These are phyloP conservation scores for Exserohilum turcica DNA, from an alignment of 2,329 filamentous ascomycete species.

Conservation along the genomic window DNA sequence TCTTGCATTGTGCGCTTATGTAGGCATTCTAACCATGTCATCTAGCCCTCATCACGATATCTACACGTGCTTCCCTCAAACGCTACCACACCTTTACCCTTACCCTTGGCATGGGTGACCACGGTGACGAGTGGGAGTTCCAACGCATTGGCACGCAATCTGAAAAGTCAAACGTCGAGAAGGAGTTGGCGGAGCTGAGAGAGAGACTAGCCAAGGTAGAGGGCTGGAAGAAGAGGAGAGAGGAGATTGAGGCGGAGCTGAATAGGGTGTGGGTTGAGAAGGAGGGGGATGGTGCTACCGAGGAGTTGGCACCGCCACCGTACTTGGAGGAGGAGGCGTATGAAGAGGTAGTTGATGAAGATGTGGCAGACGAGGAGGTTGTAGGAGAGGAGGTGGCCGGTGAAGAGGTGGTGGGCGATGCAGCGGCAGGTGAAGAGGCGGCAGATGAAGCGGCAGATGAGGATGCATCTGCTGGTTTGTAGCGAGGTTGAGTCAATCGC, in stretches of 20 bases:
- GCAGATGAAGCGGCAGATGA: too few species aligned
- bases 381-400: too few species aligned
- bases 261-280: constrained; percentile 63
- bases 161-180: constrained; percentile 92
- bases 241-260: constrained; percentile 84
- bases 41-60: constrained; percentile 89
- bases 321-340: constrained; percentile 36
- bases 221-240: constrained; percentile 76
- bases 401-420: too few species aligned
- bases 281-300: constrained; percentile 31
- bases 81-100: constrained; percentile 95
- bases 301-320: constrained; percentile 46
- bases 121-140: constrained; percentile 88
- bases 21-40: background rate
- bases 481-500: too few species aligned
- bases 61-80: constrained; percentile 90
- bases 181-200: constrained; percentile 82
- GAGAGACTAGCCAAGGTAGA: constrained; percentile 82
- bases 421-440: too few species aligned
- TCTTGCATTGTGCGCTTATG: background rate
- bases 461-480: too few species aligned
- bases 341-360: background rate
- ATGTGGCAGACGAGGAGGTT: background rate
- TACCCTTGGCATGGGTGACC: constrained; percentile 77
- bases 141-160: constrained; percentile 91